phyloP scores from a whole-genome alignment of 306 rosid species.

The Sphenostylis stenocarpa region DNA sequence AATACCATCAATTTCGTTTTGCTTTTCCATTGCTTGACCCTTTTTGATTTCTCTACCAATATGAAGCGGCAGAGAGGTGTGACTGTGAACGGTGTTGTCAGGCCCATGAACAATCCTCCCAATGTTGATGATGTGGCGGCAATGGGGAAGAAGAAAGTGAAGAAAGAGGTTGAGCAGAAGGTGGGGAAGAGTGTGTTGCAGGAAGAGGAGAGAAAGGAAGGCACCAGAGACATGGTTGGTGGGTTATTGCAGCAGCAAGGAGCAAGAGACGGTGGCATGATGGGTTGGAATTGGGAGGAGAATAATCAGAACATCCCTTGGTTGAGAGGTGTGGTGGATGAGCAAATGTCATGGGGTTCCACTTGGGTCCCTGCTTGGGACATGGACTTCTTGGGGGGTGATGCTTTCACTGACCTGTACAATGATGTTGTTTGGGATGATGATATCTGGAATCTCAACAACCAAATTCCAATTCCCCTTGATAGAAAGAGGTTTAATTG shows the following conservation, averaged over 20 bases:
- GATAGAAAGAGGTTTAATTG: neutral
- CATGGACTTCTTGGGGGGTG: constrained; percentile 50
- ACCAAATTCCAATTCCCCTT: constrained; percentile 41
- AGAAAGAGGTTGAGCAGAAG: constrained; percentile 37
- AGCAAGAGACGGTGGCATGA: constrained; percentile 10
- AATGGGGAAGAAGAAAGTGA: constrained; percentile 41
- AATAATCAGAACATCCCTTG: constrained; percentile 35
- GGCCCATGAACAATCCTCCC: constrained; percentile 13
- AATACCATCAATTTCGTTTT: constrained; percentile 5
- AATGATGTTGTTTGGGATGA: constrained; percentile 64
- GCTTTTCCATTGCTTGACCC: neutral
- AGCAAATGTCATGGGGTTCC: constrained; percentile 79
- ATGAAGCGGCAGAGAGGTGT: constrained; percentile 63
- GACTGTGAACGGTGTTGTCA: constrained; percentile 9
- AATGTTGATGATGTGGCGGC: constrained; percentile 39
- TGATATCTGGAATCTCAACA: constrained; percentile 70
- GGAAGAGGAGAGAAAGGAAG: constrained; percentile 29
- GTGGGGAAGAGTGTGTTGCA: constrained; percentile 10
- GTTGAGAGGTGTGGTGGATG: constrained; percentile 48
- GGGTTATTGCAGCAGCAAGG: neutral
- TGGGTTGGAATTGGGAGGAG: constrained; percentile 37
- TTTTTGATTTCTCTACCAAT: neutral
- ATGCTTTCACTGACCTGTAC: constrained; percentile 42
- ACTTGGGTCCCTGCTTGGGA: constrained; percentile 65
- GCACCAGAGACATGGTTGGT: neutral